Conservation (phyloP, 139 green algal species). For the Chlorella ohadii region DNA sequence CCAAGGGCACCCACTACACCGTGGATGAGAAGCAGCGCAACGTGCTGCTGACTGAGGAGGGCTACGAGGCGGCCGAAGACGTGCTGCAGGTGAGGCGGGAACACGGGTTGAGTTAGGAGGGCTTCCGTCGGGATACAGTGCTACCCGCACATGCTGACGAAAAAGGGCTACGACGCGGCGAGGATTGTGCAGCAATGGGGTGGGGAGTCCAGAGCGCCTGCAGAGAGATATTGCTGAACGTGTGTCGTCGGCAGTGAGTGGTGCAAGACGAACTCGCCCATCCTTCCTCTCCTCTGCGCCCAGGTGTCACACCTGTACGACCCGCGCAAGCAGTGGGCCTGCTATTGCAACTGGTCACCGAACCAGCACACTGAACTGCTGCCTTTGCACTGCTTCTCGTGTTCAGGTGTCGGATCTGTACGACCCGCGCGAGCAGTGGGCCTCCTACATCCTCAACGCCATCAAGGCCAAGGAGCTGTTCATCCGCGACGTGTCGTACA, state of each 20-base stretch:
- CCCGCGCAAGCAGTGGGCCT: too few relatives aligned
- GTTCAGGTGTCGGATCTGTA: constrained; percentile 93
- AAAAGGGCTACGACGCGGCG: background rate
- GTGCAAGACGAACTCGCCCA: too few relatives aligned
- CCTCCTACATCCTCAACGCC: constrained; percentile 95
- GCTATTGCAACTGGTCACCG: too few relatives aligned
- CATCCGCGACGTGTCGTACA: constrained; percentile 93
- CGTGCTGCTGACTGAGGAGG: constrained; percentile 97
- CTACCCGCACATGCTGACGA: too few relatives aligned
- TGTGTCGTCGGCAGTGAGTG: too few relatives aligned
- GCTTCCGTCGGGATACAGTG: too few relatives aligned
- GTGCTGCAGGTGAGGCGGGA: constrained; percentile 77
- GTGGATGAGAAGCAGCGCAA: constrained; percentile 99
- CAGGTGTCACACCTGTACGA: background rate
- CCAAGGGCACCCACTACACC: constrained; percentile 94
- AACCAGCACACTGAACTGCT: too few relatives aligned
- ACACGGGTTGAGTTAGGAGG: too few relatives aligned
- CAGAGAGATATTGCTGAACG: too few relatives aligned
- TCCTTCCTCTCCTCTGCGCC: too few relatives aligned
- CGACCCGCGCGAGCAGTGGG: constrained; percentile 96
- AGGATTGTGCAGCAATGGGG: background rate
- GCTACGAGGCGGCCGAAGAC: constrained; percentile 97
- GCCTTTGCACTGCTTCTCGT: too few relatives aligned
- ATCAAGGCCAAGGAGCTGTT: constrained; percentile 99
- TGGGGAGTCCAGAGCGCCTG: too few relatives aligned